Percentiles rank a stretch among this genome's conserved stretches.
phyloP scores from a whole-genome alignment of 192 early-diverging fungal genomes.

The Linnemannia elongata region DNA sequence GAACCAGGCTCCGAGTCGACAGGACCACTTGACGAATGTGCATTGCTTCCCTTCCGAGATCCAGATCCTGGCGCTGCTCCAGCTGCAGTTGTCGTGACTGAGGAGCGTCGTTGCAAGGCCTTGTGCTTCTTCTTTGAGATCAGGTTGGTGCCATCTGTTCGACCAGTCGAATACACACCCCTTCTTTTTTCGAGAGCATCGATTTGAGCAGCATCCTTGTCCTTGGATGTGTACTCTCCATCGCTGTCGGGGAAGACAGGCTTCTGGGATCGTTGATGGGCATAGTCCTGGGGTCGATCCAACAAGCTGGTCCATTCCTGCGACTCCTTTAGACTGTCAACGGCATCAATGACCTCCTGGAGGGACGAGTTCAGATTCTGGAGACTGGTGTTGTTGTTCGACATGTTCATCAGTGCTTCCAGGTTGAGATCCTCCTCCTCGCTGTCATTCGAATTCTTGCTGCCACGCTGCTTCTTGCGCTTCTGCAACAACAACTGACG shows the following conservation, averaged over 20 bases:
- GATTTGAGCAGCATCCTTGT: constrained; percentile 38
- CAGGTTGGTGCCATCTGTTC: constrained; percentile 38
- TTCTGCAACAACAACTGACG: constrained; percentile 50
- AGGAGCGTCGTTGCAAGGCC: constrained; percentile 15
- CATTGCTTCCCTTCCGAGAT: constrained; percentile 13
- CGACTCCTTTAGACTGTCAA: constrained; percentile 24
- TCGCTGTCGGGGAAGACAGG: constrained; percentile 40
- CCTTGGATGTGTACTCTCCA: constrained; percentile 50
- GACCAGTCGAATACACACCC: constrained; percentile 49
- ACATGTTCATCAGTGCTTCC: constrained; percentile 46
- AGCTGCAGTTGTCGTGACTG: neutral
- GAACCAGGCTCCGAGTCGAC: constrained; percentile 5
- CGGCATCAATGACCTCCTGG: constrained; percentile 51
- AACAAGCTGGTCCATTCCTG: constrained; percentile 33
- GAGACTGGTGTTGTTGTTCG: constrained; percentile 46
- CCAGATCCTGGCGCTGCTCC: constrained; percentile 4
- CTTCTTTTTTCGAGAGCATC: constrained; percentile 28
- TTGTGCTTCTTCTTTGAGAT: constrained; percentile 37
- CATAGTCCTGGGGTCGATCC: constrained; percentile 19
- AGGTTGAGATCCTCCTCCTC: constrained; percentile 41
- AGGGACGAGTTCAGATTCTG: constrained; percentile 52
- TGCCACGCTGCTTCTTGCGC: constrained; percentile 44
- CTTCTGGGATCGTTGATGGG: neutral
- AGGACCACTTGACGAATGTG: neutral
- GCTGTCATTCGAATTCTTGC: neutral